Conservation (phyloP, 768 basidiomycete genomes). For the Termitomyces sp. region DNA sequence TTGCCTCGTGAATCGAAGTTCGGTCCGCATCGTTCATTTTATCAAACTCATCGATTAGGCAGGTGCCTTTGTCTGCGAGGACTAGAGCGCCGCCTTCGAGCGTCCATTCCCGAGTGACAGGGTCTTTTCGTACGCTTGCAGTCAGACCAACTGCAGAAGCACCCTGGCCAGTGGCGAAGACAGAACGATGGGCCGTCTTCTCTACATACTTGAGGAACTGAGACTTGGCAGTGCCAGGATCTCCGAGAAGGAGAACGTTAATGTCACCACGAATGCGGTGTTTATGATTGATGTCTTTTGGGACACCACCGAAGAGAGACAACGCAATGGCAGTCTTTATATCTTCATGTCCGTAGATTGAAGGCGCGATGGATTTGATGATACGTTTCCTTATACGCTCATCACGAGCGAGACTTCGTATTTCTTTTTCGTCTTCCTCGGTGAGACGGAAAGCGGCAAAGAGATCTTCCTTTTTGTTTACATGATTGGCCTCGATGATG, state of each 20-base stretch:
- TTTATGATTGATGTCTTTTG: slow-evolving; percentile 97
- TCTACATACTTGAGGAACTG: slow-evolving; percentile 99
- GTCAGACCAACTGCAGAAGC: slow-evolving; percentile 98
- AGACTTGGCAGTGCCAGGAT: slow-evolving; percentile 98
- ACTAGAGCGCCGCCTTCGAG: slow-evolving; percentile 97
- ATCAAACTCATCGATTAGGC: slow-evolving; percentile 98
- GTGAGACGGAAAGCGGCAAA: slow-evolving; percentile 98
- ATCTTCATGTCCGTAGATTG: slow-evolving; percentile 98
- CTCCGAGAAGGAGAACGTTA: slow-evolving; percentile 92
- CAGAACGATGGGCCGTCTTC: slow-evolving; percentile 96
- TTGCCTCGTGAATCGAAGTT: slow-evolving; percentile 98
- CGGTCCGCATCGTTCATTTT: slow-evolving; percentile 99
- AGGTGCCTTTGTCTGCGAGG: slow-evolving; percentile 97
- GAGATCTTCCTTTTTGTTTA: slow-evolving; percentile 98
- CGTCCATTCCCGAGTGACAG: slow-evolving; percentile 97
- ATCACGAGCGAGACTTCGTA: slow-evolving; percentile 82
- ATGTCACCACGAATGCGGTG: slow-evolving; percentile 97
- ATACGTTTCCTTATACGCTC: slow-evolving; percentile 96
- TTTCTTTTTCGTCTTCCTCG: slow-evolving; percentile 94
- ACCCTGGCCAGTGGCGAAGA: slow-evolving; percentile 98
- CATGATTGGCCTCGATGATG: slow-evolving; percentile 95
- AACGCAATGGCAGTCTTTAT: slow-evolving; percentile 98
- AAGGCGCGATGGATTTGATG: slow-evolving; percentile 97
- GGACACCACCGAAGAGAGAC: slow-evolving; percentile 89
- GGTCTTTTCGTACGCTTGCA: slow-evolving; percentile 98